These are phyloP conservation scores for Aspergillus sergii DNA, from an alignment of 2,329 filamentous ascomycete genomes.

Conservation along the genomic window DNA sequence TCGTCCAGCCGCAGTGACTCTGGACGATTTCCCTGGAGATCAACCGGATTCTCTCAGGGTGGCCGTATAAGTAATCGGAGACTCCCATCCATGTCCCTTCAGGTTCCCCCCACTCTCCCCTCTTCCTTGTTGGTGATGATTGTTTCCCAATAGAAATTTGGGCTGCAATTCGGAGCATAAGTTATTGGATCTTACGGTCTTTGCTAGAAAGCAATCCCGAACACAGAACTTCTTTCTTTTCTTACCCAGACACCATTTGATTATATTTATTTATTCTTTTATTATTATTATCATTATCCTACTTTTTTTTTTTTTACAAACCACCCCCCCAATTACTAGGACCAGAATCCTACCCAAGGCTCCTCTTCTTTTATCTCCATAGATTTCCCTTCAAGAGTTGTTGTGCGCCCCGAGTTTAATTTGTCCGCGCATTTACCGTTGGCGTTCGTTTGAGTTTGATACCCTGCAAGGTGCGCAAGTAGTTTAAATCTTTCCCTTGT, in stretches of 20 bases:
- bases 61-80: slow-evolving; percentile 8
- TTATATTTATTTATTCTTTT: not conserved
- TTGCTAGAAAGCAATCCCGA: not conserved
- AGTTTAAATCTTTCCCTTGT: slow-evolving; percentile 5
- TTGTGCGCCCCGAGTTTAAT: not conserved
- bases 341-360: not conserved
- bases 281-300: not conserved
- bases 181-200: slow-evolving; percentile 2
- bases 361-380: not conserved
- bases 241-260: not conserved
- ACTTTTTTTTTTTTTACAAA: not conserved
- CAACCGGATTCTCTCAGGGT: not conserved
- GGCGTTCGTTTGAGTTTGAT: slow-evolving; percentile 6
- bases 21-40: not conserved
- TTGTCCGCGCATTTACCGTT: slow-evolving; percentile 3
- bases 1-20: slow-evolving; percentile 3
- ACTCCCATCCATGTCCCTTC: slow-evolving; percentile 9
- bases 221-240: not conserved
- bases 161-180: slow-evolving; percentile 16
- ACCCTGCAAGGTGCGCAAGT: slow-evolving; percentile 5
- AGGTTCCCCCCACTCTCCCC: slow-evolving; percentile 2
- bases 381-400: not conserved
- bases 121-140: slow-evolving; percentile 8
- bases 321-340: slow-evolving; percentile 7
- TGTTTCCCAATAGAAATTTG: slow-evolving; percentile 12